phyloP scores from a whole-genome alignment of 2,329 filamentous ascomycete species.

The Pezicula radicicola region DNA sequence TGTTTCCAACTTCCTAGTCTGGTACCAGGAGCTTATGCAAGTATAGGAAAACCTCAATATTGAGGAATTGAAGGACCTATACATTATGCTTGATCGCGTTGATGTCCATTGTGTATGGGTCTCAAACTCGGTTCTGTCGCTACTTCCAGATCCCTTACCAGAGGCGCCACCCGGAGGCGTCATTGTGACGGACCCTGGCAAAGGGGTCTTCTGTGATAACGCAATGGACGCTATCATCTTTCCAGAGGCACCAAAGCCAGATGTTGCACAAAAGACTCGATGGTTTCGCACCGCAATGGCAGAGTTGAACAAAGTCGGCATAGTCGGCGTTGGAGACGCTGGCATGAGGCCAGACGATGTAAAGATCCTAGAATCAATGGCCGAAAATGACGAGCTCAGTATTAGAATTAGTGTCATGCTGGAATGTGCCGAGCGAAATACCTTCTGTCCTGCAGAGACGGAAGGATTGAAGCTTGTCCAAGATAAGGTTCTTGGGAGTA shows the following conservation, averaged over 20 bases:
- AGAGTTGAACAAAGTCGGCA: constrained; percentile 59
- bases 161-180: constrained; percentile 60
- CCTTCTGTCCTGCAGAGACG: constrained; percentile 55
- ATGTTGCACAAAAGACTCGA: constrained; percentile 45
- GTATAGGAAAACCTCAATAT: constrained; percentile 51
- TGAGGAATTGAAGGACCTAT: constrained; percentile 51
- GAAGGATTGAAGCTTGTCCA: constrained; percentile 27
- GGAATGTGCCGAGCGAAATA: constrained; percentile 62
- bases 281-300: constrained; percentile 59
- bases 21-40: neutral
- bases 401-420: constrained; percentile 67
- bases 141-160: constrained; percentile 49
- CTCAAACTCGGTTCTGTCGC: constrained; percentile 57
- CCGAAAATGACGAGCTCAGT: constrained; percentile 49
- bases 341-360: constrained; percentile 55
- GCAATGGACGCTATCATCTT: constrained; percentile 60
- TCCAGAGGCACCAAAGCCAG: constrained; percentile 54
- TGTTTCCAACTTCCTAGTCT: constrained; percentile 35
- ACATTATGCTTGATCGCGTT: constrained; percentile 67
- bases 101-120: constrained; percentile 72
- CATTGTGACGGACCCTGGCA: constrained; percentile 56
- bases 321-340: constrained; percentile 69
- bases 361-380: constrained; percentile 50
- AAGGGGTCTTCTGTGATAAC: constrained; percentile 72
- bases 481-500: constrained; percentile 12